Evolutionary conservation across 2,329 filamentous ascomycete species (phyloP).

Genomic region (Polychaeton citri): DNA sequence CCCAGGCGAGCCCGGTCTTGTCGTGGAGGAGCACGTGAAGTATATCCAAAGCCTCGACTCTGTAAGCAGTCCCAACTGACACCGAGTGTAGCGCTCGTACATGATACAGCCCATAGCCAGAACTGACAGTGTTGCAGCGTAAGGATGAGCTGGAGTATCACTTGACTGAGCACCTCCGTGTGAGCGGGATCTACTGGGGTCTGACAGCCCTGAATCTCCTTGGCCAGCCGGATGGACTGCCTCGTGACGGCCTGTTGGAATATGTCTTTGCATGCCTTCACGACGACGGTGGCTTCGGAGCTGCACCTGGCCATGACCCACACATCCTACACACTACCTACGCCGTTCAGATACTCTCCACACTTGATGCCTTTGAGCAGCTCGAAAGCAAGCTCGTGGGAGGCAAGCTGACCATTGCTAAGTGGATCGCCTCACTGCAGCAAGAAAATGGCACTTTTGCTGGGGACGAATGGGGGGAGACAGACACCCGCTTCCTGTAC

Average conservation of each 20-base stretch:
- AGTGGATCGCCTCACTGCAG: conserved; percentile 74
- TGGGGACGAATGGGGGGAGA: conserved; percentile 93
- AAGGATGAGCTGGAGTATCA: conserved; percentile 96
- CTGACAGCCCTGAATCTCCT: conserved; percentile 79
- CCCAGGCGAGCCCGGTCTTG: conserved; percentile 38
- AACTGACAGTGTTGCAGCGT: conserved; percentile 42
- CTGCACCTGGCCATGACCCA: conserved; percentile 84
- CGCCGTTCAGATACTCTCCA: conserved; percentile 83
- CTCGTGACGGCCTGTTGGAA: conserved; percentile 66
- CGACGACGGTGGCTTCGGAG: conserved; percentile 79
- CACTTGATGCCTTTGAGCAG: conserved; percentile 70
- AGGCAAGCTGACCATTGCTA: conserved; percentile 59
- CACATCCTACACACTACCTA: conserved; percentile 96
- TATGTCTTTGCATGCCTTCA: conserved; percentile 95
- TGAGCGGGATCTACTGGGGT: conserved; percentile 96
- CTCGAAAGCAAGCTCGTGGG: conserved; percentile 56
- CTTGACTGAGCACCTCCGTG: conserved; percentile 88
- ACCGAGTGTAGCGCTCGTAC: no score
- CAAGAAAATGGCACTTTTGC: conserved; percentile 73
- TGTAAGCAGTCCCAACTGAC: conserved; percentile 40
- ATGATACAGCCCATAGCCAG: no score
- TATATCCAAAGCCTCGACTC: conserved; percentile 91
- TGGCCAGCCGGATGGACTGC: conserved; percentile 65
- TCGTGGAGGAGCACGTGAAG: conserved; percentile 60
- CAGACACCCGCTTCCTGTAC: conserved; percentile 89